A percentile compares a stretch with the other conserved stretches of the same genome.
phyloP scores from a whole-genome alignment of 352 stramenopile genomes.

The Phytophthora sansomeana region DNA sequence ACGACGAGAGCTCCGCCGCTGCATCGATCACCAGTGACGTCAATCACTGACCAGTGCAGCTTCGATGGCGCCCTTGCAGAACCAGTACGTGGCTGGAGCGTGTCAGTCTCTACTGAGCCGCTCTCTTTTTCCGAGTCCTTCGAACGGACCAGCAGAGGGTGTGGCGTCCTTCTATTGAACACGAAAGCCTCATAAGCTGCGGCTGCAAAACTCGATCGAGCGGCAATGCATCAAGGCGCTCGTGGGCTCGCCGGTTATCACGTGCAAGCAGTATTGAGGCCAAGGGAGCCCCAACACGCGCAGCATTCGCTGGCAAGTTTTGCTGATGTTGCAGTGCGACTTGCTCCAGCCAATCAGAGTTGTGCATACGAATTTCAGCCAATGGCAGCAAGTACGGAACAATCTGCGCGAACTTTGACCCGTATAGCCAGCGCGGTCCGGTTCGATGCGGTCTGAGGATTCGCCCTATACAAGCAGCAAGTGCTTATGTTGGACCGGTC shows the following conservation, averaged over 20 bases:
- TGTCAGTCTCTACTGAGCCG: neutral
- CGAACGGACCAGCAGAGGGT: neutral
- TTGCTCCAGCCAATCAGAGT: constrained; percentile 9
- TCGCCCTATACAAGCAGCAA: neutral
- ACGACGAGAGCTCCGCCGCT: constrained; percentile 5
- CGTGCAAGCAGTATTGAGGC: too few species aligned
- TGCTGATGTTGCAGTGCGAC: neutral
- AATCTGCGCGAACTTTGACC: neutral
- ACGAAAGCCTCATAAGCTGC: neutral
- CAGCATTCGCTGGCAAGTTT: too few species aligned
- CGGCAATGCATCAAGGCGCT: neutral
- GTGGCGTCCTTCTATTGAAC: neutral
- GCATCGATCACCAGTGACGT: neutral
- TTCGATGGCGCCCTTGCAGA: too few species aligned
- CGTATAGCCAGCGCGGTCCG: constrained; percentile 7
- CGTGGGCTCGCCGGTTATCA: too few species aligned
- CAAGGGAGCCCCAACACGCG: too few species aligned
- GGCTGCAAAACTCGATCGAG: neutral
- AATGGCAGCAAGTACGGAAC: neutral
- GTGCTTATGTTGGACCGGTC: constrained; percentile 18
- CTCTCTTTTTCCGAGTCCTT: neutral
- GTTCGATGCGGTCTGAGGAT: constrained; percentile 10
- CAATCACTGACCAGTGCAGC: too few species aligned
- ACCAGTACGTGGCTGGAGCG: too few species aligned
- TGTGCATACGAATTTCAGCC: neutral